Base-by-base conservation (phyloP, 2,329 filamentous ascomycete species). In the Aspergillus bombycis region DNA sequence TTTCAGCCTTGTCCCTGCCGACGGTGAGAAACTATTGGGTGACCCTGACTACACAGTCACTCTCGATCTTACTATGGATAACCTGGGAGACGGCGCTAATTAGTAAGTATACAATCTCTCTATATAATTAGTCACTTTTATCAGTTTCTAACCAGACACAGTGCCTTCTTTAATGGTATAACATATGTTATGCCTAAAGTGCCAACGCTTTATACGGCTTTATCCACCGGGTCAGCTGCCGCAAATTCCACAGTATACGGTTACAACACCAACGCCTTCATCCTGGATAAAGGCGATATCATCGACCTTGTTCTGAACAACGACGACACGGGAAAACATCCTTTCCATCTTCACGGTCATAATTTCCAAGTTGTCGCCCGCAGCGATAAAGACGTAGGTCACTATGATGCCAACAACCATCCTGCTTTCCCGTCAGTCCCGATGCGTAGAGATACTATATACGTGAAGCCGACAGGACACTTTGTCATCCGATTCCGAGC, bases 51-150 rank as follows among this genome's bases (percentile, higher is more conserved):
- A 65, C 14, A 62, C 58, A 0, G 91, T 92, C 0, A 88, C 89
- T 0, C 82, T 96, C 0, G 94, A 92, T 81, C 91, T 89, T 0
- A 90, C 84, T 0, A 81, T 95, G 4, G 87, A 86, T 0, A 78
- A 86, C 32, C 54, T 67, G 11, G 53, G 52, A 19, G 46, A 73
- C 54, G 70, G 71, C 1, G 67, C 72, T 0, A 87, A 86, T 30
- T 67, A 67, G 32, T 55, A 36, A 53, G 11, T 19, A 21, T 45
- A 46, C 7, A 8, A 46, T 54, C 30, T 21, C 28, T 36, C n/a
- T 10, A 14, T 21, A 36, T 10, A 9, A 14, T 7, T n/a, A 10
- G 16, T 11, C 28, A 23, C 19, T 34, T 21, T 19, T n/a, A n/a
- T n/a, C 11, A n/a, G 8, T 9, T 6, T n/a, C 30, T 54, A 30